Evolutionary conservation across 352 stramenopile species (phyloP), one percentile per base, ranked within the genome.

Genomic region (Plasmopara halstedii): DNA sequence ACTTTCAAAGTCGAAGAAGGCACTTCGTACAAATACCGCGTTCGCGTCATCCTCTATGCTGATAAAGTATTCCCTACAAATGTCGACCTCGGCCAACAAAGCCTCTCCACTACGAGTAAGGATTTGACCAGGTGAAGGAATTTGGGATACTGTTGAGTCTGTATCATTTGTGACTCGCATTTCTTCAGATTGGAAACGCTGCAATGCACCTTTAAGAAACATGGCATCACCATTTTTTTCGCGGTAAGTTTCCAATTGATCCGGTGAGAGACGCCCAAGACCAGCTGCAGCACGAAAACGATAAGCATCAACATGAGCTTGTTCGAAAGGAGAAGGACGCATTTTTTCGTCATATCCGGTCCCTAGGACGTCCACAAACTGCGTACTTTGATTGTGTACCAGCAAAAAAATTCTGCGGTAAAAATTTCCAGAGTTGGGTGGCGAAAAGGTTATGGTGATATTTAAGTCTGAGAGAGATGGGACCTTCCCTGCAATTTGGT

Each of bases 271-370:
- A 0, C 63, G 45, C 2, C 64, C 85, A n/a, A 94, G 62, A 2
- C 84, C 84, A 22, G 53, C 51, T 13, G 62, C 62, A 4, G 46
- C 57, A 13, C 81, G 72, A 33, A 74, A 32, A 5, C 81, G 67
- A 55, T 94, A 90, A 0, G 83, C 83, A 36, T 95, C 76, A n/a
- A 97, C 54, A 46, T 98, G 92, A 8, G 83, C 81, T 34, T 95
- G 82, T 35, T 95, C 73, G 23, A 97, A 91, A 2, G 90, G 90
- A 22, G 88, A 90, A 7, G 92, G 89, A 2, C 91, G 73, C 19
- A 85, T 72, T 40, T 94, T 93, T 33, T 90, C 70, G 46, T 96
- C 81, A 50, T 85, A 96, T 18, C 67, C 87, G 6, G 85, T 97
- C 9, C 83, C 92, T 6, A 98, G 57, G 0, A 93, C 58, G 41